Evolutionary conservation across 164 flowering plant genomes (phyloP).

Genomic region (Cinnamomum chago): DNA sequence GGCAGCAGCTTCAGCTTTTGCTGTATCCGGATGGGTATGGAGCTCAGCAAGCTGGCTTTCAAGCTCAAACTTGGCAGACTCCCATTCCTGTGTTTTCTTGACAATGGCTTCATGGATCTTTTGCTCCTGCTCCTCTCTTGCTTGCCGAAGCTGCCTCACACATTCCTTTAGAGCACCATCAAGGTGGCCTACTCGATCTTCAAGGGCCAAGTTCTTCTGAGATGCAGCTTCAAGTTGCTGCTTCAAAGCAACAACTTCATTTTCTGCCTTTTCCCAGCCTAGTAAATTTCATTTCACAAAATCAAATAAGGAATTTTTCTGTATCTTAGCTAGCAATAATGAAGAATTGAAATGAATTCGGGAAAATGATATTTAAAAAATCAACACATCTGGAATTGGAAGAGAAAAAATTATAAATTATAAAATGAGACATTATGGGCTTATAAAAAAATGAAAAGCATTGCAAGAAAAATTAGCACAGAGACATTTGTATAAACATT

Average conservation of each 20-base stretch:
- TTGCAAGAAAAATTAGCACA: not conserved
- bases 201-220: slow-evolving; percentile 52
- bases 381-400: not conserved
- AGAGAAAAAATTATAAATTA: not conserved
- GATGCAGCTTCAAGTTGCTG: slow-evolving; percentile 62
- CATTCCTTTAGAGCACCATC: slow-evolving; percentile 69
- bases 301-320: no score
- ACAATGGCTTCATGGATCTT: slow-evolving; percentile 40
- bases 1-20: slow-evolving; percentile 29
- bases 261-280: slow-evolving; percentile 99
- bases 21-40: slow-evolving; percentile 37
- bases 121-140: slow-evolving; percentile 52
- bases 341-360: no score
- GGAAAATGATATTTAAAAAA: not conserved
- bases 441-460: no score
- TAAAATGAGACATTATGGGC: not conserved
- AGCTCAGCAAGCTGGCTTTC: slow-evolving; percentile 59
- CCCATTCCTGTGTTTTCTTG: slow-evolving; percentile 52
- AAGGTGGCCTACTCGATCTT: slow-evolving; percentile 60
- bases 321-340: no score
- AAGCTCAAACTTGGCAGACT: slow-evolving; percentile 50
- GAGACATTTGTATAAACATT: not conserved
- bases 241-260: slow-evolving; percentile 53
- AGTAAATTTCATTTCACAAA: not conserved
- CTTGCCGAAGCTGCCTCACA: slow-evolving; percentile 50